These are phyloP conservation scores for Rhodotorula sp. DNA, from an alignment of 1,284 basidiomycete species.

Conservation along the genomic window DNA sequence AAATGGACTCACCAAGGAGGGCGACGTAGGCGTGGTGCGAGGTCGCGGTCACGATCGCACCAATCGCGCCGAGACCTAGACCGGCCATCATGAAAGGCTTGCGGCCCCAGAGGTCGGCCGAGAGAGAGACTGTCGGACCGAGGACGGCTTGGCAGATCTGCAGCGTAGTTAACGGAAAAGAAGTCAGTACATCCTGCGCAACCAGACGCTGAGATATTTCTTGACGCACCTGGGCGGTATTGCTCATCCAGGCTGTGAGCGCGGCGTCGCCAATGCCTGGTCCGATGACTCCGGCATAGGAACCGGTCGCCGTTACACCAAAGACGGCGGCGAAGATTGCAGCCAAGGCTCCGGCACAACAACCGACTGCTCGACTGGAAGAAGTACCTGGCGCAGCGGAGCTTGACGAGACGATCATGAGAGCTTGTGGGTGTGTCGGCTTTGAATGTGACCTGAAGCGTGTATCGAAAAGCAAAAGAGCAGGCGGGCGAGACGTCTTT, in stretches of 20 bases:
- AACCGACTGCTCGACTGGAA: constrained; percentile 2
- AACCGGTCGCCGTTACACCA: background rate
- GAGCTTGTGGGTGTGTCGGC: too few relatives aligned
- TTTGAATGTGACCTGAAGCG: too few relatives aligned
- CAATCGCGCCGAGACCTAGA: background rate
- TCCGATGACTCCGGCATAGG: constrained; percentile 3
- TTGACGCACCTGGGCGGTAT: background rate
- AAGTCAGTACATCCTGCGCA: background rate
- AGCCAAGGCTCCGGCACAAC: background rate
- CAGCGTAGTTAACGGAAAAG: too few relatives aligned
- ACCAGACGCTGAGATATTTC: too few relatives aligned
- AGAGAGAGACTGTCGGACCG: constrained; percentile 1
- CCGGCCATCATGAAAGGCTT: constrained; percentile 5
- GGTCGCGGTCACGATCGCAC: constrained; percentile 1
- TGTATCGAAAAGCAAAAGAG: background rate
- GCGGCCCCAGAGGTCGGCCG: constrained; percentile 3
- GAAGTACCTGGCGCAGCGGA: background rate
- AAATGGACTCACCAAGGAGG: background rate
- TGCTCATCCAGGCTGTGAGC: background rate
- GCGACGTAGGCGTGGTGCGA: constrained; percentile 1
- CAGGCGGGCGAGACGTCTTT: background rate
- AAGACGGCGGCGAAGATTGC: background rate
- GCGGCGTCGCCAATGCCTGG: background rate
- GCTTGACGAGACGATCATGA: background rate
- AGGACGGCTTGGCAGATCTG: constrained; percentile 9